Conservation (phyloP, 164 flowering plant species). For the Akebia trifoliata region DNA sequence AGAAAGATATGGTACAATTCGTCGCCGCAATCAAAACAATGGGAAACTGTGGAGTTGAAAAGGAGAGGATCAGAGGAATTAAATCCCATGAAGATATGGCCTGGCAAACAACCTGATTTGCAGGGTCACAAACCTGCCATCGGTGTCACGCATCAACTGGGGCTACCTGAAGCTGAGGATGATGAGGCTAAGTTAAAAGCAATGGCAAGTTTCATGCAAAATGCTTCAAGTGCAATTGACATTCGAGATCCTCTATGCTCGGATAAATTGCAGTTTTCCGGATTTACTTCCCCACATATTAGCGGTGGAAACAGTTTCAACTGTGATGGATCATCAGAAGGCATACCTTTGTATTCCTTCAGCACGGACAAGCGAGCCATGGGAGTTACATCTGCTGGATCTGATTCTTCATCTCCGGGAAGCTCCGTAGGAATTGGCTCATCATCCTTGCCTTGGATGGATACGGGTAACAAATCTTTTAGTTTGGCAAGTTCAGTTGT, state of each 20-base stretch:
- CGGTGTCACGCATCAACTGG: conserved; percentile 25
- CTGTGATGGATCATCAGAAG: conserved; percentile 72
- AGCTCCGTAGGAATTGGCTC: conserved; percentile 56
- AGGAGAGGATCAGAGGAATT: conserved; percentile 43
- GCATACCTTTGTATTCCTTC: conserved; percentile 90
- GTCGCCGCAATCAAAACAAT: conserved; percentile 46
- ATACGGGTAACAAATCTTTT: conserved; percentile 60
- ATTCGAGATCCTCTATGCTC: conserved; percentile 44
- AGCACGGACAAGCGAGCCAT: conserved; percentile 59
- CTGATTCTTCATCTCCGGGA: conserved; percentile 55
- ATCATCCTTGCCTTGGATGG: conserved; percentile 74
- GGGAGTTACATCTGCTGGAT: conserved; percentile 40
- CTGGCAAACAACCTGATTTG: conserved; percentile 37
- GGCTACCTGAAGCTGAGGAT: conserved; percentile 31
- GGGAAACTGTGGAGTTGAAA: conserved; percentile 39
- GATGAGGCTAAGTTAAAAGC: conserved; percentile 44
- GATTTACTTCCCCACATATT: conserved; percentile 69
- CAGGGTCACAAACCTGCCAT: conserved; percentile 28
- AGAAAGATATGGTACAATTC: conserved; percentile 95
- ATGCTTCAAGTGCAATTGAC: conserved; percentile 38
- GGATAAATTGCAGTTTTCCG: conserved; percentile 84
- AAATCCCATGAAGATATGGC: conserved; percentile 43
- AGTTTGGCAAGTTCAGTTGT: conserved; percentile 69
- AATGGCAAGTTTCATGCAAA: conserved; percentile 38
- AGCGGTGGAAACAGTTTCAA: conserved; percentile 55